Conservation (phyloP, 495 filamentous ascomycete species). For the Diplogelasinospora grovesii region DNA sequence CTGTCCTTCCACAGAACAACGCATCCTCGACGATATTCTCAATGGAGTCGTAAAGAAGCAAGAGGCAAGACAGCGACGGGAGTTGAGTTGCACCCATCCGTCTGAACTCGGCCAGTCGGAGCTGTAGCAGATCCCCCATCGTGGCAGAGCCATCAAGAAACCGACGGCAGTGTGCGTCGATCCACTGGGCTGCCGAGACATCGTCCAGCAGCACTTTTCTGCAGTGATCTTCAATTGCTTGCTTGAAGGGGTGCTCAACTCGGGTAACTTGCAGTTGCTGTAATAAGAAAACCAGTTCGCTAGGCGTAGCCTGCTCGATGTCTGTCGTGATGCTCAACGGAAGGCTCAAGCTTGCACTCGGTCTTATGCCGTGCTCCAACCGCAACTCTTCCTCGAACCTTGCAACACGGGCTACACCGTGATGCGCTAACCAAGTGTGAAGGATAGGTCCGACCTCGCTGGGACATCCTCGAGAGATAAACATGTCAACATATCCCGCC, state of each 20-base stretch:
- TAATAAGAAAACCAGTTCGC: conserved; percentile 15
- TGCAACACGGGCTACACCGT: conserved; percentile 12
- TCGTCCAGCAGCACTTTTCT: conserved; percentile 9
- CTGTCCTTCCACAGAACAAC: conserved; percentile 10
- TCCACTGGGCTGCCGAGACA: conserved; percentile 10
- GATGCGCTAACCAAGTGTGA: conserved; percentile 23
- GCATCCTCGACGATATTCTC: conserved; percentile 5
- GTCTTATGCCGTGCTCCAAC: conserved; percentile 4
- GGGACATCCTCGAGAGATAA: conserved; percentile 18
- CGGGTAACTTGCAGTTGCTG: conserved; percentile 12
- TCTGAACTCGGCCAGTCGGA: conserved; percentile 7
- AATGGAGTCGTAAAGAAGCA: not conserved
- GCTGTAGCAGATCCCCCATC: conserved; percentile 11
- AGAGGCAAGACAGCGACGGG: conserved; percentile 3
- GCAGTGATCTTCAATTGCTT: conserved; percentile 14
- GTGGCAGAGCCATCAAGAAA: conserved; percentile 10
- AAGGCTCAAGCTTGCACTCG: not conserved
- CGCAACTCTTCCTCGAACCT: conserved; percentile 20
- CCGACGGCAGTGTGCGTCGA: conserved; percentile 12
- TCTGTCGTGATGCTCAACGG: conserved; percentile 15
- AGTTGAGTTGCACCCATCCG: conserved; percentile 7
- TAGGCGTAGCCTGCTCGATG: conserved; percentile 15
- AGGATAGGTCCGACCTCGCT: conserved; percentile 17
- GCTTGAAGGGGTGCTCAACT: conserved; percentile 9
- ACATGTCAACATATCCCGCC: conserved; percentile 9